phyloP scores from a whole-genome alignment of 495 filamentous ascomycete species.

The Penicillium turbatum region DNA sequence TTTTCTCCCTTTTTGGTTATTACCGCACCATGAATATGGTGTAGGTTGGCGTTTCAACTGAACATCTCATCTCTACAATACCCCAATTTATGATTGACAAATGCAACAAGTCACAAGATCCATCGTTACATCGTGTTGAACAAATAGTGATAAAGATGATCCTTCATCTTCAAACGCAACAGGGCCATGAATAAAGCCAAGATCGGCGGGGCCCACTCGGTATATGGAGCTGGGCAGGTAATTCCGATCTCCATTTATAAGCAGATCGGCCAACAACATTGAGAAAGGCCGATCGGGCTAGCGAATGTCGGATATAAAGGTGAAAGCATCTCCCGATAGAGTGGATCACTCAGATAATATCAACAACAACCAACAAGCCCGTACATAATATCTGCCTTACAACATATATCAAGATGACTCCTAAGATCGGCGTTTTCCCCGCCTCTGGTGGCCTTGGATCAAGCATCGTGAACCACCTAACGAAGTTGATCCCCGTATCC shows the following conservation, averaged over 20 bases:
- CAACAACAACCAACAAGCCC: background rate
- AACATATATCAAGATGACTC: constrained; percentile 10
- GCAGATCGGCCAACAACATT: background rate
- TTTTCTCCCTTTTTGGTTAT: background rate
- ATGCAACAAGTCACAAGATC: background rate
- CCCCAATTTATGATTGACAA: constrained; percentile 3
- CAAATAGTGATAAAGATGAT: too few relatives aligned
- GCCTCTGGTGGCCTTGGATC: constrained; percentile 46
- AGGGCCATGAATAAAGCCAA: too few relatives aligned
- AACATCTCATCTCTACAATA: constrained; percentile 10
- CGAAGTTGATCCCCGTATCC: constrained; percentile 33
- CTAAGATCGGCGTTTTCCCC: constrained; percentile 48
- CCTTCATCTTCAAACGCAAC: too few relatives aligned
- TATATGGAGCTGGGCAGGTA: too few relatives aligned
- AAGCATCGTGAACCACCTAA: constrained; percentile 45
- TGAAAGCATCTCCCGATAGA: background rate
- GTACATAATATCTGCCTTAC: too few relatives aligned
- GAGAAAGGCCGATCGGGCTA: too few relatives aligned
- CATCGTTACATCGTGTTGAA: too few relatives aligned
- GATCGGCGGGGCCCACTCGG: too few relatives aligned
- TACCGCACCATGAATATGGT: too few relatives aligned
- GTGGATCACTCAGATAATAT: background rate
- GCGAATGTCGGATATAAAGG: background rate
- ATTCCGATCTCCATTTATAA: constrained; percentile 13
- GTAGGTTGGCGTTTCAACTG: constrained; percentile 3